These are phyloP conservation scores for Ceratobasidium theobromae DNA, from an alignment of 1,284 basidiomycete genomes.

Conservation along the genomic window DNA sequence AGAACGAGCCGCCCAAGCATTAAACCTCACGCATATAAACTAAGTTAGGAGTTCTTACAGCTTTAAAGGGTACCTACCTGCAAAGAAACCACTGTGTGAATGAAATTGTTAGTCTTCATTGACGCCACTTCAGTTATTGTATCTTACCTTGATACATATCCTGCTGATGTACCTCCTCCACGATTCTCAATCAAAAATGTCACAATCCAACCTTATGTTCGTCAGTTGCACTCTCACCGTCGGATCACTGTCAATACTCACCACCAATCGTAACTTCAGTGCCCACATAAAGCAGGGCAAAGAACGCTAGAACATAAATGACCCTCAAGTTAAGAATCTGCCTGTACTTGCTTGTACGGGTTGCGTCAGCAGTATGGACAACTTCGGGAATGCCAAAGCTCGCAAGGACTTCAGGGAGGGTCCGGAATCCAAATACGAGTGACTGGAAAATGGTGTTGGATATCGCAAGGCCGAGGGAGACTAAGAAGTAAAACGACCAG, in stretches of 20 bases:
- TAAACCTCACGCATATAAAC: conserved; percentile 43
- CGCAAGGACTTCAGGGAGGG: conserved; percentile 35
- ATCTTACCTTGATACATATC: conserved; percentile 49
- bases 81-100: conserved; percentile 50
- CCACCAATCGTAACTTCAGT: conserved; percentile 53
- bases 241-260: conserved; percentile 32
- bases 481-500: conserved; percentile 37
- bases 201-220: conserved; percentile 52
- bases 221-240: neutral
- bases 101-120: neutral
- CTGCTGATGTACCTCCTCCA: conserved; percentile 51
- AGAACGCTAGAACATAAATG: conserved; percentile 50
- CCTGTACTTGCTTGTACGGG: conserved; percentile 27
- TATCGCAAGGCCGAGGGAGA: conserved; percentile 31
- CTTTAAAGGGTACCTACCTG: conserved; percentile 42
- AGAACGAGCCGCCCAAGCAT: conserved; percentile 51
- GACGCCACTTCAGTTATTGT: neutral
- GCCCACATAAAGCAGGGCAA: conserved; percentile 52
- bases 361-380: conserved; percentile 16
- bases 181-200: conserved; percentile 53
- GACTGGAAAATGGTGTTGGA: conserved; percentile 39
- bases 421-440: conserved; percentile 43
- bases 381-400: conserved; percentile 30
- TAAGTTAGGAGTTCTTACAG: neutral
- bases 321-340: conserved; percentile 32